phyloP scores from a whole-genome alignment of 2,329 filamentous ascomycete genomes.

The Claviceps cyperi region DNA sequence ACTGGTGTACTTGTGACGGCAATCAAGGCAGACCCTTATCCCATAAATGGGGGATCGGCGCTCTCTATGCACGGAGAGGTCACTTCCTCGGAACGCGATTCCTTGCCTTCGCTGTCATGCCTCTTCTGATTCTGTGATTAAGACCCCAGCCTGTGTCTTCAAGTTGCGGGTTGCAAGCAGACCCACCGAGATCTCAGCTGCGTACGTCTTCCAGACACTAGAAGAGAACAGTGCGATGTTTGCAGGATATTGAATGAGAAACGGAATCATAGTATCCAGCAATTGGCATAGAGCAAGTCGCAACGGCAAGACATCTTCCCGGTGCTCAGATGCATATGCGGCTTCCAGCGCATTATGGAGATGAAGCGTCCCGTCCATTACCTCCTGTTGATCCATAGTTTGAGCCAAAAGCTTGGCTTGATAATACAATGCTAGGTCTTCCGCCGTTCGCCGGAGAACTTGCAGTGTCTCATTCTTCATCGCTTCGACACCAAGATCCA shows the following conservation, averaged over 20 bases:
- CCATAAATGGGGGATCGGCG: no score
- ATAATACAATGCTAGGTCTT: constrained; percentile 11
- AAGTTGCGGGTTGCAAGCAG: constrained; percentile 8
- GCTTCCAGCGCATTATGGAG: constrained; percentile 17
- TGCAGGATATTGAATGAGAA: constrained; percentile 12
- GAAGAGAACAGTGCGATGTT: constrained; percentile 13
- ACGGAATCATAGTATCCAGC: constrained; percentile 13
- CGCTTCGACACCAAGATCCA: constrained; percentile 14
- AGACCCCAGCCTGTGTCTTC: background rate
- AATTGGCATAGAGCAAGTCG: constrained; percentile 18
- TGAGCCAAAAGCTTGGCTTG: constrained; percentile 6
- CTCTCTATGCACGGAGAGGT: no score
- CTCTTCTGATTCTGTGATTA: no score
- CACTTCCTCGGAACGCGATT: no score
- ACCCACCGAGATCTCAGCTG: constrained; percentile 14
- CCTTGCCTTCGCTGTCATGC: no score
- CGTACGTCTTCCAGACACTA: constrained; percentile 11
- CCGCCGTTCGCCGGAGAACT: constrained; percentile 14
- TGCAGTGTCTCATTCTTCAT: constrained; percentile 15
- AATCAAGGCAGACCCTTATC: no score
- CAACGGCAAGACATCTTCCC: constrained; percentile 17
- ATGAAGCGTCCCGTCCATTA: constrained; percentile 12
- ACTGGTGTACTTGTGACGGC: no score
- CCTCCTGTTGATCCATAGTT: constrained; percentile 9
- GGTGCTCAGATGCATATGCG: constrained; percentile 11